phyloP scores from a whole-genome alignment of 2,329 filamentous ascomycete genomes.

The Onygena corvina region DNA sequence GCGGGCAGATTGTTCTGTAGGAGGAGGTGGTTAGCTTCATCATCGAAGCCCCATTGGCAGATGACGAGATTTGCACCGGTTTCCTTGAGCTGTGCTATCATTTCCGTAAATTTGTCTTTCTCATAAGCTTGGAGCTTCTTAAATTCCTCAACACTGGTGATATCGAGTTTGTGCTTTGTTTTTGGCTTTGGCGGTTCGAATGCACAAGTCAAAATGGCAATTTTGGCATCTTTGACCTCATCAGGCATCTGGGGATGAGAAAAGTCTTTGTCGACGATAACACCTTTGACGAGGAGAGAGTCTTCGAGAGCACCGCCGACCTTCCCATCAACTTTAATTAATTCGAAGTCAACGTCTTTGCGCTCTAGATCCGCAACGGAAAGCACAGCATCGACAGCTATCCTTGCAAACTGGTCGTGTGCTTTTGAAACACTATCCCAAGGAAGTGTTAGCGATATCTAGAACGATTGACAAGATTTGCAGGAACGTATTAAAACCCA shows the following conservation, averaged over 20 bases:
- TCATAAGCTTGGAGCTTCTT: constrained; percentile 96
- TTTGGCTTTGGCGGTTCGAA: constrained; percentile 99
- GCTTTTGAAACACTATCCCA: constrained; percentile 67
- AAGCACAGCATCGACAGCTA: constrained; percentile 91
- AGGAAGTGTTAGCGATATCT: neutral
- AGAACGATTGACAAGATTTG: neutral
- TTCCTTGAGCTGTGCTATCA: constrained; percentile 97
- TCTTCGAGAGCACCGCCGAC: constrained; percentile 90
- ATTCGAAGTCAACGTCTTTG: constrained; percentile 95
- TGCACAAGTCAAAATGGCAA: constrained; percentile 93
- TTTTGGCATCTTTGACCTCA: constrained; percentile 87
- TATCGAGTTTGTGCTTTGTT: constrained; percentile 98
- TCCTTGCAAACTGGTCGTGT: constrained; percentile 94
- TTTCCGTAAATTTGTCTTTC: constrained; percentile 89
- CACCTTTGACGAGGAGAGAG: constrained; percentile 86
- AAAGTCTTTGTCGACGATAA: constrained; percentile 99
- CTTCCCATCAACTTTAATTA: constrained; percentile 99
- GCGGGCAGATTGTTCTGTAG: constrained; percentile 93
- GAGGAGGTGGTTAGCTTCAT: constrained; percentile 94
- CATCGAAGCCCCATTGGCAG: constrained; percentile 99
- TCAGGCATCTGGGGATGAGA: constrained; percentile 98
- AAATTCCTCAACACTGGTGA: constrained; percentile 93
- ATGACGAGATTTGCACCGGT: constrained; percentile 95
- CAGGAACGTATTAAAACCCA: constrained; percentile 20
- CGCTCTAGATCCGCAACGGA: constrained; percentile 92